Conservation (phyloP, 2,329 filamentous ascomycete species). For the Colletotrichum lentis region DNA sequence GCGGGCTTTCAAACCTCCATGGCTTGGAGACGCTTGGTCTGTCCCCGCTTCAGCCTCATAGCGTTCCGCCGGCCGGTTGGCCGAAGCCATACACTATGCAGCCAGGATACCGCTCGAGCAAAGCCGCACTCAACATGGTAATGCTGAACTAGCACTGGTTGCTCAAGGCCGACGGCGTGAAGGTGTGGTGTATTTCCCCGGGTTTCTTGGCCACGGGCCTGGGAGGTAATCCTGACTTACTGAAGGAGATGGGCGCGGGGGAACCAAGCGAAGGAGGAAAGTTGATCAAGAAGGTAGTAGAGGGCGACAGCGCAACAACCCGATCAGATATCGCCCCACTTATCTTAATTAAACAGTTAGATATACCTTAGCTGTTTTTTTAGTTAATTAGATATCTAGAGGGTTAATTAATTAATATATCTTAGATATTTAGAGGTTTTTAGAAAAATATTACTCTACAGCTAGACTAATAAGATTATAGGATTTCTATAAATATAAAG, state of each 20-base stretch:
- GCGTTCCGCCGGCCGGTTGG: constrained; percentile 55
- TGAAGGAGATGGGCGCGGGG: constrained; percentile 48
- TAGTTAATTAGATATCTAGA: no score
- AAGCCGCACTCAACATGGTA: constrained; percentile 59
- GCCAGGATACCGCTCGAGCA: constrained; percentile 50
- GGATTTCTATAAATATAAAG: no score
- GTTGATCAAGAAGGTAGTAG: constrained; percentile 51
- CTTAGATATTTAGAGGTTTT: no score
- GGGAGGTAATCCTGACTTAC: constrained; percentile 44
- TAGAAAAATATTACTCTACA: no score
- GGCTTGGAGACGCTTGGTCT: constrained; percentile 41
- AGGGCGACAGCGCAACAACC: no score
- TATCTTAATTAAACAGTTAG: no score
- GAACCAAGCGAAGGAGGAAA: constrained; percentile 49
- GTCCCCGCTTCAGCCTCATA: constrained; percentile 40
- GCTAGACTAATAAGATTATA: no score
- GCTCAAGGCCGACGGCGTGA: constrained; percentile 58
- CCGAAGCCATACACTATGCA: constrained; percentile 49
- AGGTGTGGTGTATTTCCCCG: constrained; percentile 58
- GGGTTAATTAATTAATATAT: no score
- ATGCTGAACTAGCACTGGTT: constrained; percentile 55
- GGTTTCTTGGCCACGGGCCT: constrained; percentile 59
- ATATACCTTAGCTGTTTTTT: no score
- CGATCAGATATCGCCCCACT: no score
- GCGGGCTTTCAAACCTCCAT: constrained; percentile 50